Evolutionary conservation across 1,284 basidiomycete species (phyloP).

Genomic region (Sparassis latifolia): DNA sequence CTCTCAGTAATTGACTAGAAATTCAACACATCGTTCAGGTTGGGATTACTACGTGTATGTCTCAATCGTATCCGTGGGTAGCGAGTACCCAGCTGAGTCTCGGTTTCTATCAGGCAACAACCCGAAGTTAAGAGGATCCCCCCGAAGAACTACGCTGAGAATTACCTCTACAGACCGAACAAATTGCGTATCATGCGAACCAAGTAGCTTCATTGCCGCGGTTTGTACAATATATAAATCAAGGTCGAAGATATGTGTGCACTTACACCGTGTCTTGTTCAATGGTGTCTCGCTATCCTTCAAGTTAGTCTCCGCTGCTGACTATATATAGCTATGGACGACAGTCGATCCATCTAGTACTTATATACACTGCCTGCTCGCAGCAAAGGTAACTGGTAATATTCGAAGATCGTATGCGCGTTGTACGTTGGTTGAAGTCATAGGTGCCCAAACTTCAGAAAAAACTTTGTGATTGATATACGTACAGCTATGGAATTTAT

Average conservation of each 20-base stretch:
- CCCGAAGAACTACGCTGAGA: conserved; percentile 91
- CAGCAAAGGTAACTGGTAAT: no score
- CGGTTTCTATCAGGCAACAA: conserved; percentile 50
- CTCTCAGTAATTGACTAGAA: background rate
- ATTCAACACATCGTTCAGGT: conserved; percentile 33
- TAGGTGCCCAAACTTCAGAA: no score
- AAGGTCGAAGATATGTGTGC: no score
- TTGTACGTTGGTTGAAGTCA: no score
- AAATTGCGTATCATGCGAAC: conserved; percentile 87
- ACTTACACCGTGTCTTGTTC: background rate
- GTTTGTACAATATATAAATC: background rate
- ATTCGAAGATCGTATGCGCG: no score
- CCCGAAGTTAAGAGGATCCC: conserved; percentile 69
- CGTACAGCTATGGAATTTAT: no score
- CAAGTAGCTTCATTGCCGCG: conserved; percentile 58
- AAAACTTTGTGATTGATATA: no score
- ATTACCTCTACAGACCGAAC: conserved; percentile 80
- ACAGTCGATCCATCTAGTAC: no score
- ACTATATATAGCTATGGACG: no score
- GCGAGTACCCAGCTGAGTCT: conserved; percentile 8
- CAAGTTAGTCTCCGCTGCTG: no score
- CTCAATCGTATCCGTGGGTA: background rate
- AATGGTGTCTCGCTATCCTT: background rate
- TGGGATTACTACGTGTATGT: conserved; percentile 77
- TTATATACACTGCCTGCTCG: no score